These are phyloP conservation scores for Plasmodium malariae DNA, from an alignment of 169 alveolate genomes.

Conservation along the genomic window DNA sequence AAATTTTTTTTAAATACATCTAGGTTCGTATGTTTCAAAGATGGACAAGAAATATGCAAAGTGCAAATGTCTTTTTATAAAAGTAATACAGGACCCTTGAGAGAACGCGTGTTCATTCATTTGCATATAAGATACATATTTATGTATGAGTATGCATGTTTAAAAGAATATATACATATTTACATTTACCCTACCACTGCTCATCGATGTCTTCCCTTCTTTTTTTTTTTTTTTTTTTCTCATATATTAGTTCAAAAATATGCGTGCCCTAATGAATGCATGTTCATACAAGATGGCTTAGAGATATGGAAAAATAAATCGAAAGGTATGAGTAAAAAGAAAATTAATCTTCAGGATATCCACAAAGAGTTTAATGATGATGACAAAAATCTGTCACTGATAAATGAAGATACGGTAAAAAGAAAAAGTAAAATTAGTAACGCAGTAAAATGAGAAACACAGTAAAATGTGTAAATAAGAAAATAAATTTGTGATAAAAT, in stretches of 20 bases:
- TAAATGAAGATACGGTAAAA: conserved; percentile 64
- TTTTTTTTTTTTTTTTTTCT: background rate
- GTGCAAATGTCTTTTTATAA: conserved; percentile 73
- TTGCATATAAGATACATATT: background rate
- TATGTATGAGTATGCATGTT: background rate
- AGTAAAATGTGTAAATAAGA: too few species aligned
- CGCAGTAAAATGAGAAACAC: too few species aligned
- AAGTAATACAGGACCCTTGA: conserved; percentile 3
- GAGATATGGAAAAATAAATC: conserved; percentile 75
- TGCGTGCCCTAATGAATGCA: conserved; percentile 73
- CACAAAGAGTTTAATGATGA: conserved; percentile 70
- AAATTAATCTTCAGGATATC: conserved; percentile 30
- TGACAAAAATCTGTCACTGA: conserved; percentile 38
- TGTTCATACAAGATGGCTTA: conserved; percentile 77
- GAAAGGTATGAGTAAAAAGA: conserved; percentile 17
- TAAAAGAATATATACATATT: background rate
- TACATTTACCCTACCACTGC: background rate
- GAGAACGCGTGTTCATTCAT: background rate
- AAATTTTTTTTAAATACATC: background rate
- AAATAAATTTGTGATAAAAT: too few species aligned
- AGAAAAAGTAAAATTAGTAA: background rate
- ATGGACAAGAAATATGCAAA: conserved; percentile 78
- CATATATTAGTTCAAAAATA: conserved; percentile 41
- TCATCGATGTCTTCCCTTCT: background rate
- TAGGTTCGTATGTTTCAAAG: conserved; percentile 77